Conservation (phyloP, 345 rosid species). For the Iberis pinnata region DNA sequence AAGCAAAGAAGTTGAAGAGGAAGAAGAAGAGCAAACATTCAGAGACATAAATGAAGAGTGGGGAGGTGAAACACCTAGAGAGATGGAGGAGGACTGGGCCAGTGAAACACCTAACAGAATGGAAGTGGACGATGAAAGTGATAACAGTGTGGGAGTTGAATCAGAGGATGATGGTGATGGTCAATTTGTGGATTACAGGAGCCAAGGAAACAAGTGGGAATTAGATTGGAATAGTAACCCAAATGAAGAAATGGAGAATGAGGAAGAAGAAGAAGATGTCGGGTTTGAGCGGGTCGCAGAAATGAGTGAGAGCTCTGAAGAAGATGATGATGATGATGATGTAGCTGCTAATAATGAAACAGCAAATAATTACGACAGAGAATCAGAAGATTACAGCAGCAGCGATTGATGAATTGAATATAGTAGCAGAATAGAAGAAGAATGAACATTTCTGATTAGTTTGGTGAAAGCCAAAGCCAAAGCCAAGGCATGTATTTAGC, state of each 20-base stretch:
- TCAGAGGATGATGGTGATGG: constrained; percentile 49
- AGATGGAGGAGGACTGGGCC: constrained; percentile 35
- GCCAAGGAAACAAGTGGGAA: constrained; percentile 51
- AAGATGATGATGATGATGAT: constrained; percentile 20
- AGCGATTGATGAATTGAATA: constrained; percentile 40
- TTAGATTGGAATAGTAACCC: constrained; percentile 32
- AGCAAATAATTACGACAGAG: constrained; percentile 31
- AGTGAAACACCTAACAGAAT: constrained; percentile 28
- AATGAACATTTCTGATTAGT: constrained; percentile 24
- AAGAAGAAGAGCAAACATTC: constrained; percentile 25
- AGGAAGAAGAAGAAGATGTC: constrained; percentile 31
- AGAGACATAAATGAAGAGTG: constrained; percentile 29
- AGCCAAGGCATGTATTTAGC: constrained; percentile 24
- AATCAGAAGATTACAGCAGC: constrained; percentile 75
- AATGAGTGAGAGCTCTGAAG: constrained; percentile 47
- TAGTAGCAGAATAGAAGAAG: constrained; percentile 27
- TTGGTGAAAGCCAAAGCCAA: constrained; percentile 26
- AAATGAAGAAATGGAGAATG: constrained; percentile 56
- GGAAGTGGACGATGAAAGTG: constrained; percentile 52
- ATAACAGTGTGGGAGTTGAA: constrained; percentile 53
- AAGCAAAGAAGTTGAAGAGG: constrained; percentile 23
- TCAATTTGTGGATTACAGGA: constrained; percentile 45
- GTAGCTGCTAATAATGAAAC: constrained; percentile 34
- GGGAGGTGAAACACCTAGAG: constrained; percentile 26
- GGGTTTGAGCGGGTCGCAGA: constrained; percentile 35